A percentile compares a stretch with the other conserved stretches of the same genome.
phyloP scores from a whole-genome alignment of 2,329 filamentous ascomycete genomes.

The Cladosporium sp. region DNA sequence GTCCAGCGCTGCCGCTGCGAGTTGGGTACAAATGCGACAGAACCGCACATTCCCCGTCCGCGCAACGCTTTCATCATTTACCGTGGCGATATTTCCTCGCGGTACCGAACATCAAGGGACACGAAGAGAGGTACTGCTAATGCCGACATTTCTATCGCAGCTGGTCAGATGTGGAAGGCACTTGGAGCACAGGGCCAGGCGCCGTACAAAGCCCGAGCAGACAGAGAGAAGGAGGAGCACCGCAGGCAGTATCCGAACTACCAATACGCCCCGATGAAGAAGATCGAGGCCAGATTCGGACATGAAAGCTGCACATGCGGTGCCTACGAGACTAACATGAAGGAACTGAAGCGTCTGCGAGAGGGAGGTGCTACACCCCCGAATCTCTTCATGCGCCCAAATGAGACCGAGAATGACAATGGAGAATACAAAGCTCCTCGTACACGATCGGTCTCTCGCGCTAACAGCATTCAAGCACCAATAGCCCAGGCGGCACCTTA shows the following conservation, averaged over 20 bases:
- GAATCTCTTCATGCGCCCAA: background rate
- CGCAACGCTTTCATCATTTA: slow-evolving; percentile 23
- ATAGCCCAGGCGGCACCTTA: background rate
- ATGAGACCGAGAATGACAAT: background rate
- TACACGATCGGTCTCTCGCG: background rate
- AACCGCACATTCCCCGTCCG: slow-evolving; percentile 17
- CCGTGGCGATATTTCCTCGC: slow-evolving; percentile 14
- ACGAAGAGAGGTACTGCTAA: slow-evolving; percentile 11
- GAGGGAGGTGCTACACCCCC: background rate
- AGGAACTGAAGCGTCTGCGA: slow-evolving; percentile 1
- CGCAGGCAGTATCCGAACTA: slow-evolving; percentile 18
- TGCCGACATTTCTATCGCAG: slow-evolving; percentile 14
- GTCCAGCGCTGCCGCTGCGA: background rate
- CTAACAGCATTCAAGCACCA: background rate
- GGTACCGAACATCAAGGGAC: background rate
- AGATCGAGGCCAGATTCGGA: slow-evolving; percentile 18
- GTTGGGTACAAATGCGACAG: background rate
- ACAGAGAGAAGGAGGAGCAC: slow-evolving; percentile 12
- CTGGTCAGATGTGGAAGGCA: slow-evolving; percentile 8
- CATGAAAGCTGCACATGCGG: slow-evolving; percentile 20
- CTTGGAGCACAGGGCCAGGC: background rate
- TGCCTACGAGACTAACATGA: slow-evolving; percentile 20
- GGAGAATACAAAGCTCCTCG: background rate
- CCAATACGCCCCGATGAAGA: slow-evolving; percentile 12
- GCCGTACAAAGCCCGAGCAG: slow-evolving; percentile 5